A percentile compares a stretch with the other conserved stretches of the same genome.
phyloP scores from a whole-genome alignment of 176 grass and related monocot genomes.

The Alloteropsis semialata region DNA sequence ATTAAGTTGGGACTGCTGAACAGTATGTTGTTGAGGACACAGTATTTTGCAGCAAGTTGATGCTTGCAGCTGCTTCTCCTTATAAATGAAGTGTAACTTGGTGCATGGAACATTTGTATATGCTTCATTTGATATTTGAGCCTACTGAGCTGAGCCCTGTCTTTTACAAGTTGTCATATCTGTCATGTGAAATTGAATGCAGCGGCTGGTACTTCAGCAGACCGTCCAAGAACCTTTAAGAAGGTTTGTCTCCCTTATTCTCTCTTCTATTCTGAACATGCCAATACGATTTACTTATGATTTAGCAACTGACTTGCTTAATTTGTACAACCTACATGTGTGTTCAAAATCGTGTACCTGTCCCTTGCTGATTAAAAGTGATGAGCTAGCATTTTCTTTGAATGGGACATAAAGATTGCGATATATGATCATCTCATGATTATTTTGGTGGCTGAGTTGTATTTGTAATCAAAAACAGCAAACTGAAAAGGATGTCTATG shows the following conservation, averaged over 20 bases:
- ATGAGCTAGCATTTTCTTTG: not conserved
- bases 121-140: not conserved
- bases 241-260: constrained; percentile 33
- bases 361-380: not conserved
- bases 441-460: constrained; percentile 20
- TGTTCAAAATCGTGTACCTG: not conserved
- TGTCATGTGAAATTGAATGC: constrained; percentile 45
- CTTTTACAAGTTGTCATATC: not conserved
- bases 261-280: not conserved
- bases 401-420: not conserved
- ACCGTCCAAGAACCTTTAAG: constrained; percentile 56
- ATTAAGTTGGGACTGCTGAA: not conserved
- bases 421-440: not conserved
- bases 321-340: not conserved
- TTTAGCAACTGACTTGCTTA: not conserved
- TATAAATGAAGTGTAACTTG: not conserved
- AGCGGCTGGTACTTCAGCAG: constrained; percentile 67
- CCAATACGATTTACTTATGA: not conserved
- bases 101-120: not conserved
- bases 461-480: constrained; percentile 34
- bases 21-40: not conserved
- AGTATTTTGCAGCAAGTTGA: not conserved
- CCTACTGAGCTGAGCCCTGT: not conserved
- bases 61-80: not conserved
- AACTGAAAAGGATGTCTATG: constrained; percentile 35